A percentile compares a stretch with the other conserved stretches of the same genome.
These are phyloP conservation scores for Zygosaccharomyces bailii DNA, from an alignment of 805 yeast genomes.

Conservation along the genomic window DNA sequence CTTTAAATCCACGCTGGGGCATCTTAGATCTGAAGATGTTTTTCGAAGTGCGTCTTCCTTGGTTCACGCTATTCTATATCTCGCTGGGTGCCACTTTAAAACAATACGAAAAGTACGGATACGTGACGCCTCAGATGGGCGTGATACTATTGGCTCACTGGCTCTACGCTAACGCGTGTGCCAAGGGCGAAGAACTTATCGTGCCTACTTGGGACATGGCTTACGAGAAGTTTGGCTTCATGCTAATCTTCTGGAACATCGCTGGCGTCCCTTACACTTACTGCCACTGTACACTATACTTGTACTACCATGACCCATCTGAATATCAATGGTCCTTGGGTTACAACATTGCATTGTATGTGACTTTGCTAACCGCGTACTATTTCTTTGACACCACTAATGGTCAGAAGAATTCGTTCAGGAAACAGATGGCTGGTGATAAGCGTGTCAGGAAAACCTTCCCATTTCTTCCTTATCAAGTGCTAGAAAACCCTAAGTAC, in stretches of 20 bases:
- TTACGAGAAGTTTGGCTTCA: conserved; percentile 98
- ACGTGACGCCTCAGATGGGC: conserved; percentile 69
- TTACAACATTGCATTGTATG: conserved; percentile 57
- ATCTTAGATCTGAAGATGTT: conserved; percentile 93
- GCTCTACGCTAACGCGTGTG: conserved; percentile 93
- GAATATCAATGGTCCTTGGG: conserved; percentile 71
- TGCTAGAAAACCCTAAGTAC: conserved; percentile 77
- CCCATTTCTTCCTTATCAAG: conserved; percentile 88
- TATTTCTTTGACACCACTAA: conserved; percentile 93
- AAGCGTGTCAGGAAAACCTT: conserved; percentile 72
- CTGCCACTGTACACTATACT: conserved; percentile 85
- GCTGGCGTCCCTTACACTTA: conserved; percentile 99
- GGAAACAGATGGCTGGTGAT: conserved; percentile 82
- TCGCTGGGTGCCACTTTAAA: conserved; percentile 69
- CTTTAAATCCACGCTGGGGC: conserved; percentile 93
- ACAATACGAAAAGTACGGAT: conserved; percentile 81
- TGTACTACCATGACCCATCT: conserved; percentile 76
- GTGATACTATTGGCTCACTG: conserved; percentile 81
- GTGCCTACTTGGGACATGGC: conserved; percentile 99
- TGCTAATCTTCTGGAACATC: conserved; percentile 97
- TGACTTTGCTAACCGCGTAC: conserved; percentile 63
- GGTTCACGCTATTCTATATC: conserved; percentile 85
- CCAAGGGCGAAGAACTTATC: conserved; percentile 95
- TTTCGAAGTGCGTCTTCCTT: conserved; percentile 94
- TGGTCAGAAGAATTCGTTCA: conserved; percentile 91